A percentile compares a stretch with the other conserved stretches of the same genome.
Evolutionary conservation across 1,139 yeast genomes (phyloP).

Genomic region (Suhomyces taliae): DNA sequence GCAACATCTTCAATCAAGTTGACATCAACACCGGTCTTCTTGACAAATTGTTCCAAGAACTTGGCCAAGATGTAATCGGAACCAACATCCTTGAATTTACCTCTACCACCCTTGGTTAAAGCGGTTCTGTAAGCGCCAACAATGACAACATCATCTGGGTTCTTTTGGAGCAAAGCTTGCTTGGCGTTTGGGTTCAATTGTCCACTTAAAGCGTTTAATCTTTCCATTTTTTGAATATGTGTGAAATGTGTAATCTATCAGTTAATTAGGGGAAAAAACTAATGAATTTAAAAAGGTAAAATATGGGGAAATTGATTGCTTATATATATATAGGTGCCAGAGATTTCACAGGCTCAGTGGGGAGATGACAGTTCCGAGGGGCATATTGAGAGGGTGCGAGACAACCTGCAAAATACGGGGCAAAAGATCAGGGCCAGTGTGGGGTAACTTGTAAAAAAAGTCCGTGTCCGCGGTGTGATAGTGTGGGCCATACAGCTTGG

Average conservation of each 20-base stretch:
- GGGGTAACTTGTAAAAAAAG: neutral
- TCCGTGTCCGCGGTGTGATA: neutral
- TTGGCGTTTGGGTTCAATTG: constrained; percentile 53
- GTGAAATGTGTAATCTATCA: neutral
- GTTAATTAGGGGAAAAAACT: no score
- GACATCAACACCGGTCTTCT: constrained; percentile 63
- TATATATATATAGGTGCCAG: neutral
- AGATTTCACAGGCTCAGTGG: constrained; percentile 11
- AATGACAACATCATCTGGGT: constrained; percentile 84
- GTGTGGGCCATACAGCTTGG: no score
- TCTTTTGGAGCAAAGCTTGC: constrained; percentile 50
- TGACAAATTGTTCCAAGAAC: constrained; percentile 62
- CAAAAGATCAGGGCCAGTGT: neutral
- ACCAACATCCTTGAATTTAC: constrained; percentile 72
- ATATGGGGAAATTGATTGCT: constrained; percentile 2
- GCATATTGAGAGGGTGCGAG: neutral
- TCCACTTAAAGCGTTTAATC: constrained; percentile 59
- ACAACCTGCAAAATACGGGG: neutral
- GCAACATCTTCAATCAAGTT: constrained; percentile 75
- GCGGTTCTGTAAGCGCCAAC: constrained; percentile 91
- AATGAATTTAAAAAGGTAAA: neutral
- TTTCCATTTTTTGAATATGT: constrained; percentile 41
- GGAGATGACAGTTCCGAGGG: constrained; percentile 5
- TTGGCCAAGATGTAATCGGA: constrained; percentile 71
- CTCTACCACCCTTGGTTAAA: constrained; percentile 81